A percentile compares a stretch with the other conserved stretches of the same genome.
Evolutionary conservation across 257 asterid genomes (phyloP).

Genomic region (Cruciata laevipes): DNA sequence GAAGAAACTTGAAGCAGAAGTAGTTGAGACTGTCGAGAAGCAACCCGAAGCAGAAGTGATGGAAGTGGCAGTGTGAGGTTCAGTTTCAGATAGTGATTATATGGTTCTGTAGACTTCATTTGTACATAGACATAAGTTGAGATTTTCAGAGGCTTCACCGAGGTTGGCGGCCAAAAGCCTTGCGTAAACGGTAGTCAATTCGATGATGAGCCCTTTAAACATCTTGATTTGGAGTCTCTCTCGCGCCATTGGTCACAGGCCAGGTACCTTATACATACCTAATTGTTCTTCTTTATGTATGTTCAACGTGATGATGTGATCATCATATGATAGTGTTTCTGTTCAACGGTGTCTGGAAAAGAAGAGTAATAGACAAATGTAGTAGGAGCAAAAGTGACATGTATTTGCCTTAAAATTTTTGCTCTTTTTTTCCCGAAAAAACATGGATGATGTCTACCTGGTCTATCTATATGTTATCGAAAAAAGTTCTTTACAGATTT

Average conservation of each 20-base stretch:
- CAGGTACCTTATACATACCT: background rate
- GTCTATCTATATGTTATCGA: background rate
- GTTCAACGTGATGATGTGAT: background rate
- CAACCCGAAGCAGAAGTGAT: constrained; percentile 32
- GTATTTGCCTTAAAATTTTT: background rate
- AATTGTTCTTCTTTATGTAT: background rate
- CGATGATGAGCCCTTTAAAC: constrained; percentile 3
- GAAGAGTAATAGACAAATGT: background rate
- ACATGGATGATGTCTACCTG: background rate
- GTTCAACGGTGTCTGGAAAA: background rate
- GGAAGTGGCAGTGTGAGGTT: constrained; percentile 27
- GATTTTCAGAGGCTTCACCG: constrained; percentile 4
- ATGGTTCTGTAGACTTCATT: constrained; percentile 20
- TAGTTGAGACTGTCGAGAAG: constrained; percentile 35
- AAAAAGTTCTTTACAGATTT: background rate
- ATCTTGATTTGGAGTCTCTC: background rate
- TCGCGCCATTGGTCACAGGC: background rate
- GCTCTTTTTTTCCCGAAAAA: background rate
- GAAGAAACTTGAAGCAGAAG: constrained; percentile 5
- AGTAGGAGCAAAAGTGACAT: background rate
- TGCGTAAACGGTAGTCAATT: background rate
- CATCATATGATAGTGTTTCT: background rate
- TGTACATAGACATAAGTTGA: constrained; percentile 36
- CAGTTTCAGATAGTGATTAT: constrained; percentile 13
- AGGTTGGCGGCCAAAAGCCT: constrained; percentile 8